Base-by-base conservation (phyloP, 768 basidiomycete genomes). In the Strobilomyces dryophilus region DNA sequence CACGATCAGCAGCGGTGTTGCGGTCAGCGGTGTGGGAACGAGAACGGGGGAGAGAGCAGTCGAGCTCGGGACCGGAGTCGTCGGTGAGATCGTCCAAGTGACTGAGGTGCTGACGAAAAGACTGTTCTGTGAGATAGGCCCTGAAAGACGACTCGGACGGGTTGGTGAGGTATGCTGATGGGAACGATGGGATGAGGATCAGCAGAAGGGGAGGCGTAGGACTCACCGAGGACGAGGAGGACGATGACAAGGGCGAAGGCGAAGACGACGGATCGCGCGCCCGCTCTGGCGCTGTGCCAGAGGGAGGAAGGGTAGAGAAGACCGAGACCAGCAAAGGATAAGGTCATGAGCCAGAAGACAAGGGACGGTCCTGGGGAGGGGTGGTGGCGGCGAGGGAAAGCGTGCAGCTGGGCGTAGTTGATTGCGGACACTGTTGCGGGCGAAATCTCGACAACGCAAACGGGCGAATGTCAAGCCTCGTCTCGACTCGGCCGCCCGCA, bases 121-220 rank as follows among this genome's bases (percentile, higher is more conserved):
- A 95, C 65, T 91, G 90, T 66, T 97, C 94, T n/a, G 95, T 98
- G 60, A 98, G 85, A 73, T 92, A 95, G 18, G 92, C 79, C 48
- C 95, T 85, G 72, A 99, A 98, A 8, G 93, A 93, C 44, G 85
- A 85, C 71, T 98, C 94, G 51, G 87, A 84, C 21, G 95, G 95
- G 71, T 98, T 98, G 32, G 93, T 92, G 67, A 95, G 82, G 76
- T 93, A 93, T 45, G 95, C 95, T 98, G 74, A 41, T 55, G 42
- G 43, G 36, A 5, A 26, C 31, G 39, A 21, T 20, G 12, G 32
- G 7, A 31, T 35, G 29, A 44, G 51, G 17, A 42, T 2, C 3
- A 27, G 49, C 20, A 51, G 31, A n/a, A 15, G 36, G 37, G 20
- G 14, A 3, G 15, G n/a, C 7, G 29, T 2, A 11, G 18, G 43